Evolutionary conservation across 306 rosid genomes (phyloP), one percentile per base, ranked within the genome.

Genomic region (Vigna angularis): DNA sequence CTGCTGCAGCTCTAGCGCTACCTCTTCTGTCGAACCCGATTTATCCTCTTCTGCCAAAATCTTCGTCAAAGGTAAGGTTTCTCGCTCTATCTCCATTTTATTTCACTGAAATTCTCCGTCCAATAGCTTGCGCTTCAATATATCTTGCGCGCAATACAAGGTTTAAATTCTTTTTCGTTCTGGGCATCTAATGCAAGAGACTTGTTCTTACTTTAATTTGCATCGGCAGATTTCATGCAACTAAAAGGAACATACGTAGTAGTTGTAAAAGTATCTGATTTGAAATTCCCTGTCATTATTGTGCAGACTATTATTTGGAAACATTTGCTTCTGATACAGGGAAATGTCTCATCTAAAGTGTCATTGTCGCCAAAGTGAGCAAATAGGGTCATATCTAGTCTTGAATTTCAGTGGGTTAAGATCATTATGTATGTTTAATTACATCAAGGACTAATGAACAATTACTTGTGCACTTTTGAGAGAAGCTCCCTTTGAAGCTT

Each of bases 1-100:
- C 56, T 62, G 75, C 85, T 62, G 80, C 40, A 67, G 62, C 82
- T 65, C 64, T 17, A 47, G 30, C 57, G 5, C 47, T 17, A 9
- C 5, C 18, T 57, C 85, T 75, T 69, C 82, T 9, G 18, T 24
- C 4, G 56, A 78, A 3, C 36, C 48, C 53, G 45, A 34, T 42
- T 7, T 5, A 5, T 17, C 66, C 82, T 79, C 83, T 75, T 65
- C 79, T 3, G 9, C 79, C 14, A 82, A 56, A 65, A 36, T 86
- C 68, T 81, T 79, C 66, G 68, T 88, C 36, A 86, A 84, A 82
- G 92, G 90, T 88, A 82, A 10, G 47, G 1, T 50, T 66, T 50
- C 34, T 72, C 1, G 0, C 13, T 34, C 75, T 17, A 49, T 26
- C 47, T 9, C 42, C 9, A 6, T 36, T 36, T 36, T 36, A 1